Evolutionary conservation across 148 eudicot genomes (phyloP), one percentile per base, ranked within the genome.

Genomic region (Beta vulgaris): DNA sequence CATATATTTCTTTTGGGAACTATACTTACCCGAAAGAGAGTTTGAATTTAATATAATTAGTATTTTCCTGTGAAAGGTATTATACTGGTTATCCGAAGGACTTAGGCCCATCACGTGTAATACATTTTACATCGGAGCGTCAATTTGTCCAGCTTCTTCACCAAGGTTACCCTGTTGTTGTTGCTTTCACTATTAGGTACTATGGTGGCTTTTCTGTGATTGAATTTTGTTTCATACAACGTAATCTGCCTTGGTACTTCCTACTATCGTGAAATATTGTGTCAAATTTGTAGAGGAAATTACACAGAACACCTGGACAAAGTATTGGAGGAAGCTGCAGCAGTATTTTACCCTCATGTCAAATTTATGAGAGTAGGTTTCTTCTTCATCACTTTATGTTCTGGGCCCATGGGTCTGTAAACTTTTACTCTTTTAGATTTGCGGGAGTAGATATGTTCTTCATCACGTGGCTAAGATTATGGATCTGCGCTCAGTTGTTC

Each of bases 71-170:
- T 78, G 73, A 65, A 54, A 95, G 98, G 87, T 90, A 95, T 80
- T 91, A 92, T 40, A 92, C 99, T 53, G 99, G 96, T n/a, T 90
- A 85, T 80, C 97, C 99, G 16, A 95, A 92, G 88, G 92, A 92
- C 87, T 88, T 91, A 60, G 97, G 99, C 55, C 96, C 91, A 15
- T 92, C 99, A 25, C 87, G 88, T 35, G 91, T 92, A 49, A 84
- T 92, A 77, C 96, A 92, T 82, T 95, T 95, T 78, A 87, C 96
- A 34, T 95, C 99, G 5, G 99, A 95, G 81, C 93, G 97, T 49
- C 91, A 92, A 55, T 92, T 95, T 84, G 89, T 95, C 31, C 93
- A 92, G 84, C 88, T 95, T 67, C 88, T 95, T 81, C 97, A 95
- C 75, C 86, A 89, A 85, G 97, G 97, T 64, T 78, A 85, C 81